Evolutionary conservation across 805 yeast species (phyloP), one percentile per base, ranked within the genome.

Genomic region (Nakazawaea holstii): DNA sequence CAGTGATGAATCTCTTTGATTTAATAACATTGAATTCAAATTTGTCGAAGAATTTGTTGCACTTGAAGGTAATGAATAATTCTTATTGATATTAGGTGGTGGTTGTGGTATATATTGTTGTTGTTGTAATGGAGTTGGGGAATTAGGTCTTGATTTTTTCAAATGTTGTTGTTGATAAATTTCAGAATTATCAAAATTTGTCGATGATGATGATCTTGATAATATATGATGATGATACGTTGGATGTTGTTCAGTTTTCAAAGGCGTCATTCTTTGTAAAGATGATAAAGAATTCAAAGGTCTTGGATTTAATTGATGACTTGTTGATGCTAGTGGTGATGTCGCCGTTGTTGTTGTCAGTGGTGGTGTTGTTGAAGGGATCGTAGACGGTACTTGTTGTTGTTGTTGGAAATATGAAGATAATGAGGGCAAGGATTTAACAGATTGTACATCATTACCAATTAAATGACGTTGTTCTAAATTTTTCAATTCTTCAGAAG

Each of bases 401-500:
- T 35, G 29, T 10, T 35, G 35, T 7, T 58, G 54, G 53, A 77
- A 77, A 61, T 73, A 76, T 47, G 75, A 76, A 0, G 77, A 65
- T 45, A 77, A 63, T 15, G 79, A 73, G 10, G 82, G 82, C 31
- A 77, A 63, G 7, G 80, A 74, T 57, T 72, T 76, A n/a, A 75
- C 72, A 53, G 70, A 69, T 43, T 61, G 67, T 17, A 64, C 41
- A 41, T 55, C 54, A 30, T 43, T 24, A 53, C 52, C 20, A 45
- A 24, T 37, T 35, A 43, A 33, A 39, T 46, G 43, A 37, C 58
- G 53, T 49, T 55, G 59, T 52, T 70, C 70, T 50, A 77, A 52
- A 49, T 68, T 67, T 46, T 68, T 68, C 48, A 77, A 65, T 58
- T 77, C 82, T 56, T 76, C 79, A 3, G 78, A 68, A 4, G 82